phyloP scores from a whole-genome alignment of 108 stramenopile species.

The Cylindrotheca closterium region DNA sequence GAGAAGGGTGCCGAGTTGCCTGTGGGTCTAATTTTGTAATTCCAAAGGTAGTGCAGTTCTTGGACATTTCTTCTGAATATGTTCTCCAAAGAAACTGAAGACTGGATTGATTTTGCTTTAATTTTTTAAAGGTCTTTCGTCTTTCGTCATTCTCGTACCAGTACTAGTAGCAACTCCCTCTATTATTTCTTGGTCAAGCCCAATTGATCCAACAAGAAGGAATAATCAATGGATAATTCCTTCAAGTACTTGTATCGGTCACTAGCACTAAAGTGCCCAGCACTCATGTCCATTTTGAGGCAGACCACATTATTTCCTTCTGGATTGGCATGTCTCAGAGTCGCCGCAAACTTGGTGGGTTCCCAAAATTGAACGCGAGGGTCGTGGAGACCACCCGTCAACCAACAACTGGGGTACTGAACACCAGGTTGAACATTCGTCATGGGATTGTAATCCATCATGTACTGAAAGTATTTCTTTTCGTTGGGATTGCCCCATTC shows the following conservation, averaged over 20 bases:
- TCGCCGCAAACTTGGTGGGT: slow-evolving; percentile 64
- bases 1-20: too few relatives aligned
- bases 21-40: too few relatives aligned
- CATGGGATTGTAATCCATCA: slow-evolving; percentile 87
- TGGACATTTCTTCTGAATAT: too few relatives aligned
- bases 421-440: slow-evolving; percentile 78
- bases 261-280: slow-evolving; percentile 91
- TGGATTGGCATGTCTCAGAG: slow-evolving; percentile 39
- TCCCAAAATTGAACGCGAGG: slow-evolving; percentile 88
- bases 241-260: slow-evolving; percentile 94
- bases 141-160: too few relatives aligned
- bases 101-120: too few relatives aligned
- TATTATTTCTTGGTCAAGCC: slow-evolving; percentile 23
- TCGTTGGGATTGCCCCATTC: slow-evolving; percentile 94
- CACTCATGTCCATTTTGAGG: slow-evolving; percentile 82
- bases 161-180: too few relatives aligned
- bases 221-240: slow-evolving; percentile 89
- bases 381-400: slow-evolving; percentile 92
- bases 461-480: slow-evolving; percentile 63
- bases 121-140: too few relatives aligned
- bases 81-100: too few relatives aligned
- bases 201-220: slow-evolving; percentile 85
- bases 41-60: too few relatives aligned
- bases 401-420: slow-evolving; percentile 82
- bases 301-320: slow-evolving; percentile 45